Evolutionary conservation across 495 filamentous ascomycete species (phyloP), one percentile per base, ranked within the genome.

Genomic region (Penicillium samsonianum): DNA sequence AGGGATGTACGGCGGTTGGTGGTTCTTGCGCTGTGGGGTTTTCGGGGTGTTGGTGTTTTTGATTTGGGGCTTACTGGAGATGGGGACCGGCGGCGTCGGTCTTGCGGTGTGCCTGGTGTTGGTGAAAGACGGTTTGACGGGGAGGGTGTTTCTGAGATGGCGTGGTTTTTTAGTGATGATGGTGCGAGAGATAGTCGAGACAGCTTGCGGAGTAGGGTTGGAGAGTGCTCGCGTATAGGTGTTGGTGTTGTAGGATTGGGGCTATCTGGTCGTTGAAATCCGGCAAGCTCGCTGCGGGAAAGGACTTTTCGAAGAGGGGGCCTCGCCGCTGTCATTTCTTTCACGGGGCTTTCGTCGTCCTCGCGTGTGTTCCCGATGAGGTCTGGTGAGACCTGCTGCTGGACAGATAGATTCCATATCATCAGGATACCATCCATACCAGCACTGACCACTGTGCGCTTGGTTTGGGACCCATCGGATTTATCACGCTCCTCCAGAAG

Each of bases 351-450:
- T 20, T 77, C 74, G 22, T 72, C 69, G 23, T 73, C 69, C 20
- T 73, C 73, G 5, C 63, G 69, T 20, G 55, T 62, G 28, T 46
- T 55, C 26, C 64, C 69, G 12, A 43, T 37, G 5, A 58, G 37
- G 14, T 80, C 77, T 10, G 67, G 70, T n/a, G 65, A 50, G 25
- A 68, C 73, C 31, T 66, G 69, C 33, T 65, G 69, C 51, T 73
- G 77, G 5, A 78, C 63, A 14, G 74, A 82, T 53, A 91, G 73
- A 17, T 83, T 79, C 89, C 91, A 94, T 20, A 91, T 85, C 88
- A 94, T 94, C 52, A 94, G 84, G 3, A 90, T 88, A 19, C 90
- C 90, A 69, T 96, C 91, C 17, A 89, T 84, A 17, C 90, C 91
- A 28, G 89, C 87, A 58, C 86, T 91, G 38, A 94, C 79, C 43